Conservation (phyloP, 1,139 yeast species). For the Hanseniaspora sp. region DNA sequence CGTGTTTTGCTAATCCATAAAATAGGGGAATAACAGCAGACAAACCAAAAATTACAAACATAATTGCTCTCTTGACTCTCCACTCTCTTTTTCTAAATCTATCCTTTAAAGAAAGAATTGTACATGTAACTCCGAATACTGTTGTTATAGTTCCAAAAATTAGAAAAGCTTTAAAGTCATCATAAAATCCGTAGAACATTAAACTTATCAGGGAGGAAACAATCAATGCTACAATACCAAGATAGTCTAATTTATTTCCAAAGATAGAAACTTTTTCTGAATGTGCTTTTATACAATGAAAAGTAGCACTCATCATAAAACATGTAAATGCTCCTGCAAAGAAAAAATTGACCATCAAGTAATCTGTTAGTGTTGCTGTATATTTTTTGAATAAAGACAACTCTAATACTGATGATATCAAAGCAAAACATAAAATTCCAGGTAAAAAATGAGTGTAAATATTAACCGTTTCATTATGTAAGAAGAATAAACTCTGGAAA, state of each 20-base stretch:
- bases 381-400: conserved; percentile 32
- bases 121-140: conserved; percentile 50
- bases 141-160: conserved; percentile 42
- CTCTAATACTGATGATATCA: conserved; percentile 24
- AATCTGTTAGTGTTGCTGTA: conserved; percentile 39
- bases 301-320: conserved; percentile 60
- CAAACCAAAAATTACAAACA: conserved; percentile 73
- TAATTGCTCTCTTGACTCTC: conserved; percentile 64
- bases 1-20: conserved; percentile 39
- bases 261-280: conserved; percentile 48
- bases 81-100: conserved; percentile 57
- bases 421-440: conserved; percentile 34
- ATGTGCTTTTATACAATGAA: conserved; percentile 70
- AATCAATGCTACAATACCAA: conserved; percentile 72
- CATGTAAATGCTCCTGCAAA: conserved; percentile 47
- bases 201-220: conserved; percentile 66
- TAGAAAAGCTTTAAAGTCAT: conserved; percentile 35
- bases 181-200: conserved; percentile 55
- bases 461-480: conserved; percentile 81
- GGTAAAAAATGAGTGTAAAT: conserved; percentile 76
- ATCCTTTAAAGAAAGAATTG: conserved; percentile 52
- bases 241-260: conserved; percentile 76
- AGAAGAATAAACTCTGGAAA: conserved; percentile 45
- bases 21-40: conserved; percentile 65
- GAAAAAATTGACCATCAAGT: conserved; percentile 35